phyloP scores from a whole-genome alignment of 2,329 filamentous ascomycete genomes.

The Colletotrichum camelliae region DNA sequence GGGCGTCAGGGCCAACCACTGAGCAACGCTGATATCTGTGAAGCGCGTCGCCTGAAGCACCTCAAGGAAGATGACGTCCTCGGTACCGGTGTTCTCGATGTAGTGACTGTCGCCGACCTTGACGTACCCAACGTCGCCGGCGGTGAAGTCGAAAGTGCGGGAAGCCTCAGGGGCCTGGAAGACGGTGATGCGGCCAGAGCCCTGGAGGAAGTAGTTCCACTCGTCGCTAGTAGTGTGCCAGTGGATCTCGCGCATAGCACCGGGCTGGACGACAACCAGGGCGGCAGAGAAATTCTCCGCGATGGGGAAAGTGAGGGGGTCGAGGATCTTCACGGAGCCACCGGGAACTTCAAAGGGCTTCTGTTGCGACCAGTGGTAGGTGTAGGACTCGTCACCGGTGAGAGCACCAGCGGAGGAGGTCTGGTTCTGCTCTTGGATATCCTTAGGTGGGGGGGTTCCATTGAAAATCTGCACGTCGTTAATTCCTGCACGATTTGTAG shows the following conservation, averaged over 20 bases:
- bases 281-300: conserved; percentile 60
- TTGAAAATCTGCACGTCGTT: conserved; percentile 46
- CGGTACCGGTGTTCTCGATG: conserved; percentile 64
- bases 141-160: conserved; percentile 63
- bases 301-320: conserved; percentile 62
- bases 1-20: conserved; percentile 64
- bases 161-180: conserved; percentile 55
- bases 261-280: conserved; percentile 62
- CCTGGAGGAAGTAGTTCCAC: conserved; percentile 65
- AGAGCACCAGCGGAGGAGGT: conserved; percentile 50
- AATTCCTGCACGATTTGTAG: background rate
- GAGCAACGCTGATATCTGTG: conserved; percentile 59
- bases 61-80: conserved; percentile 64
- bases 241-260: conserved; percentile 70
- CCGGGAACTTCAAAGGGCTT: conserved; percentile 56
- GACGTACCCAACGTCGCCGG: conserved; percentile 65
- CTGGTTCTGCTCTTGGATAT: conserved; percentile 51
- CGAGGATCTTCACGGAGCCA: conserved; percentile 64
- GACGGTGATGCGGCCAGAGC: conserved; percentile 60
- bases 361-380: conserved; percentile 59
- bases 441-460: conserved; percentile 50
- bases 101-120: conserved; percentile 62
- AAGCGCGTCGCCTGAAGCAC: conserved; percentile 59
- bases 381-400: conserved; percentile 43
- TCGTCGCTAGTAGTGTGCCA: conserved; percentile 67